A percentile compares a stretch with the other conserved stretches of the same genome.
phyloP scores from a whole-genome alignment of 352 stramenopile genomes.

The Thraustochytrium striatum region DNA sequence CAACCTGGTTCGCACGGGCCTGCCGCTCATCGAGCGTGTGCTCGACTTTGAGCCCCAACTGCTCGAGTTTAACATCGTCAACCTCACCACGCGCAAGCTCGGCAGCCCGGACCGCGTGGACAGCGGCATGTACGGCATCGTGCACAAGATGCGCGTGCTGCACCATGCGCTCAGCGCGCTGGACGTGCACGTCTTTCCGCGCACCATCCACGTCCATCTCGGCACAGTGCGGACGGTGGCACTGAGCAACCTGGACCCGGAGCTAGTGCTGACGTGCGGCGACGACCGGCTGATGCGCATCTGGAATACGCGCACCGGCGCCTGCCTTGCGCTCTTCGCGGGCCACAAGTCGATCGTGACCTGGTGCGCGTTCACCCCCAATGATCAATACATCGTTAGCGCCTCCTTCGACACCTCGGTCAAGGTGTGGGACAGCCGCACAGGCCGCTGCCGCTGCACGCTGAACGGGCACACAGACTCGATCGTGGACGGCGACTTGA shows the following conservation, averaged over 20 bases:
- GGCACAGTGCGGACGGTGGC: constrained; percentile 1
- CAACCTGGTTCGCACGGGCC: neutral
- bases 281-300: constrained; percentile 22
- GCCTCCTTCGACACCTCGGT: constrained; percentile 51
- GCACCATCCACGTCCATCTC: neutral
- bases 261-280: constrained; percentile 21
- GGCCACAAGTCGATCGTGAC: constrained; percentile 30
- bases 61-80: constrained; percentile 4
- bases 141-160: constrained; percentile 23
- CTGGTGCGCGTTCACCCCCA: constrained; percentile 14
- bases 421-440: constrained; percentile 53
- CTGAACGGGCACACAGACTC: constrained; percentile 20
- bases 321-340: constrained; percentile 5
- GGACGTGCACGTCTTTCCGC: constrained; percentile 18
- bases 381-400: constrained; percentile 47
- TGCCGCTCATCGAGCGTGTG: constrained; percentile 18
- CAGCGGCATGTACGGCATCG: neutral
- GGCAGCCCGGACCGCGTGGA: neutral
- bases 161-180: neutral
- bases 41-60: constrained; percentile 17
- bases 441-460: constrained; percentile 22
- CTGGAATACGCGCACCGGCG: constrained; percentile 20
- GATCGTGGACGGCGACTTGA: constrained; percentile 13
- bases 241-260: neutral
- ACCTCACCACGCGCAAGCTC: constrained; percentile 5